Evolutionary conservation across 1,284 basidiomycete species (phyloP).

Genomic region (Blastosporella zonata): DNA sequence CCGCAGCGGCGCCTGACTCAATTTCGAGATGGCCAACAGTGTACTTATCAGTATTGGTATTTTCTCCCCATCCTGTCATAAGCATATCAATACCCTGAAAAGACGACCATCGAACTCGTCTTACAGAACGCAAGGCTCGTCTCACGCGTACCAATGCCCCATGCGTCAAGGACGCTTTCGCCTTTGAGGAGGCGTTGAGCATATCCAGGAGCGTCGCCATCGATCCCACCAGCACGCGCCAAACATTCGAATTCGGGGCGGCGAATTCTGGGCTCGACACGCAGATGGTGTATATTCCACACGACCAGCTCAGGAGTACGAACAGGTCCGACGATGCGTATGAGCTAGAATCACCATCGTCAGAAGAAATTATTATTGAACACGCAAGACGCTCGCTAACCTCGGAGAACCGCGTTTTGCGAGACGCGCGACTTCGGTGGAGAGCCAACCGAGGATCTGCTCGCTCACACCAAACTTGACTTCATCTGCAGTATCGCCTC

Average conservation of each 20-base stretch:
- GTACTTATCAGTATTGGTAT: slow-evolving; percentile 49
- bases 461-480: slow-evolving; percentile 57
- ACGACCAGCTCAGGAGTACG: slow-evolving; percentile 74
- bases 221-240: slow-evolving; percentile 47
- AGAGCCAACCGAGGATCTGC: slow-evolving; percentile 70
- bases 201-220: slow-evolving; percentile 62
- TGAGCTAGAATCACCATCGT: slow-evolving; percentile 39
- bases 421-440: slow-evolving; percentile 57
- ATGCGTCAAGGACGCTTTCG: slow-evolving; percentile 59
- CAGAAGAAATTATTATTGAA: too few species aligned
- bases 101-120: slow-evolving; percentile 20
- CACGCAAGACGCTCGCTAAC: slow-evolving; percentile 38
- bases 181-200: slow-evolving; percentile 45
- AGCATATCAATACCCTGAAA: slow-evolving; percentile 5
- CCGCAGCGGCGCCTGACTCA: slow-evolving; percentile 43
- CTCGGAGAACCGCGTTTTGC: slow-evolving; percentile 46
- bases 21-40: slow-evolving; percentile 48
- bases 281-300: slow-evolving; percentile 58
- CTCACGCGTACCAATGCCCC: slow-evolving; percentile 59
- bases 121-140: slow-evolving; percentile 61
- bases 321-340: slow-evolving; percentile 64
- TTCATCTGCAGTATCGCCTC: slow-evolving; percentile 37
- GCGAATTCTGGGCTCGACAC: slow-evolving; percentile 43
- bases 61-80: slow-evolving; percentile 42
- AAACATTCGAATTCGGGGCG: slow-evolving; percentile 43